phyloP scores from a whole-genome alignment of 306 rosid genomes.

The Prunus armeniaca region DNA sequence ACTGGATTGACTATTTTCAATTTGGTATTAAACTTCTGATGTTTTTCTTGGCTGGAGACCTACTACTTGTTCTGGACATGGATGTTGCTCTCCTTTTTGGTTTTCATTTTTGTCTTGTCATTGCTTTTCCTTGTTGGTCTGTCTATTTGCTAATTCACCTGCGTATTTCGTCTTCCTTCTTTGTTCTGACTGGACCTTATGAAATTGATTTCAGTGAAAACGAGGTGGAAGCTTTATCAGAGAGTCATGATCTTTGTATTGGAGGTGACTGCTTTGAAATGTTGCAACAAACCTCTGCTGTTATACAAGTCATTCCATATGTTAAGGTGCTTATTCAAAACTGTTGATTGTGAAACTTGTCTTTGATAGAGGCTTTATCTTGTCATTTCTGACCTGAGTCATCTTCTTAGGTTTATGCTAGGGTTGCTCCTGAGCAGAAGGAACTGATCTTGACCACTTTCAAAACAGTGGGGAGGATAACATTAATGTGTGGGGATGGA shows the following conservation, averaged over 20 bases:
- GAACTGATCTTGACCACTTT: conserved; percentile 96
- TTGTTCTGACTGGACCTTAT: neutral
- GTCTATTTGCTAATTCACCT: neutral
- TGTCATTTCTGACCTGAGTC: conserved; percentile 14
- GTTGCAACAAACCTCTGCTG: conserved; percentile 79
- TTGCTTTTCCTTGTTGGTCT: neutral
- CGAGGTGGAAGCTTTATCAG: conserved; percentile 79
- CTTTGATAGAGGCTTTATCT: conserved; percentile 21
- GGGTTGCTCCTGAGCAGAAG: conserved; percentile 99
- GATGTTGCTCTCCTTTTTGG: neutral
- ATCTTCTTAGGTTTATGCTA: conserved; percentile 80
- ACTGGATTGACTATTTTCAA: neutral
- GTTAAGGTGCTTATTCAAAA: conserved; percentile 60
- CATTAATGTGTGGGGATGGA: conserved; percentile 99
- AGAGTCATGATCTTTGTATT: conserved; percentile 87
- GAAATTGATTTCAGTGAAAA: conserved; percentile 54
- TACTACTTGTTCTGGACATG: neutral
- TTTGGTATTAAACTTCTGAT: neutral
- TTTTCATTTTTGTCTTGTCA: neutral
- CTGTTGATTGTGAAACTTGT: conserved; percentile 6
- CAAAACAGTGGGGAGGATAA: conserved; percentile 86
- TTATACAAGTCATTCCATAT: conserved; percentile 70
- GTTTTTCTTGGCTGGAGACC: neutral
- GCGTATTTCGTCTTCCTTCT: conserved; percentile 1
- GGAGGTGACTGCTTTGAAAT: conserved; percentile 95